Evolutionary conservation across 2,329 filamentous ascomycete species (phyloP), one percentile per base, ranked within the genome.

Genomic region (Pseudogymnoascus sp.): DNA sequence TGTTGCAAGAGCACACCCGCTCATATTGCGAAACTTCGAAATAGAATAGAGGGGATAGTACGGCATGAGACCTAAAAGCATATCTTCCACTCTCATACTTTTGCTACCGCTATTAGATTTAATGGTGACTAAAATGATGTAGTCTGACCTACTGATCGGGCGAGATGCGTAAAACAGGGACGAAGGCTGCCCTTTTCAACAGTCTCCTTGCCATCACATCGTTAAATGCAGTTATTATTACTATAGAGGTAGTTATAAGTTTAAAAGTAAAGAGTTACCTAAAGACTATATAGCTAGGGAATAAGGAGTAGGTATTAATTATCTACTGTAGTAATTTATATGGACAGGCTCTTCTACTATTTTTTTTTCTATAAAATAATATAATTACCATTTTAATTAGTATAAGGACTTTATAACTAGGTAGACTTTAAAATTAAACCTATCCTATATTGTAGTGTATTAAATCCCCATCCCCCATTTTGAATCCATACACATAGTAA

Each of bases 1-100:
- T 80, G 78, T 66, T 80, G 78, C 69, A 80, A 79, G 67, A 76
- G 75, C 6, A 75, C 72, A 2, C 74, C 76, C 37, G 37, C 8
- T 40, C 37, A 40, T 40, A 29, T 67, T 67, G 37, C 8, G 70
- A 76, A 65, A 76, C 76, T 60, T 65, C 64, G 59, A 70, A 70
- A 33, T 70, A 76, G 59, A 33, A 35, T 21, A 38, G 33, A 44
- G 13, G 62, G 59, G 42, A 31, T 37, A 35, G 33, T 61, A 16
- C 24, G 13, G 59, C 47, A 26, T 56, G 19, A 56, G 19, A 26
- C 6, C 16, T 56, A 56, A 26, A 26, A 31, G 29, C 47, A 26
- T 26, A n/a, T 56, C 47, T 24, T 31, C 24, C 16, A 26, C 47
- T 26, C 29, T 26, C 8, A 56, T 56, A n/a, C 47, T 56, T 40